These are phyloP conservation scores for Castanea crenata DNA, from an alignment of 306 rosid genomes.

Conservation along the genomic window DNA sequence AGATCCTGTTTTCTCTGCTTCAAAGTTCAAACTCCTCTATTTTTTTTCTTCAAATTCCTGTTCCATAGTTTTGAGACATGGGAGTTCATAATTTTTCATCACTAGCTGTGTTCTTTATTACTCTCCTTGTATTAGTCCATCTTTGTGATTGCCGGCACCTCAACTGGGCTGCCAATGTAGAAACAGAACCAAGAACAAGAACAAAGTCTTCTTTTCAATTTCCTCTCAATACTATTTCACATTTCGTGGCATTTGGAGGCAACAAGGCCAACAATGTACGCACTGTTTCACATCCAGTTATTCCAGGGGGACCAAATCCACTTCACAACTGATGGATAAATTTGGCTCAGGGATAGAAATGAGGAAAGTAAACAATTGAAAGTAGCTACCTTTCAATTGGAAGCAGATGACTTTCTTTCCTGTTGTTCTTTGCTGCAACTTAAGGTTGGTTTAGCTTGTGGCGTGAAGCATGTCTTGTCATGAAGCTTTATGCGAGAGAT, in stretches of 20 bases:
- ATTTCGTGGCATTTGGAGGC: slow-evolving; percentile 22
- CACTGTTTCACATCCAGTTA: slow-evolving; percentile 40
- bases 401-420: no score
- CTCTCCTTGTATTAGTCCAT: slow-evolving; percentile 29
- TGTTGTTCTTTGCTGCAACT: no score
- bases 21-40: background rate
- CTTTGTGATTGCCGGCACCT: slow-evolving; percentile 39
- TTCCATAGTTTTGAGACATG: slow-evolving; percentile 39
- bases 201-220: slow-evolving; percentile 22
- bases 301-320: slow-evolving; percentile 74
- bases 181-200: slow-evolving; percentile 28
- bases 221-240: slow-evolving; percentile 8
- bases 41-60: background rate
- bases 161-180: slow-evolving; percentile 17
- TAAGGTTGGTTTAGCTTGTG: no score
- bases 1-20: no score
- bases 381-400: no score
- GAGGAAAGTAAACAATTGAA: no score
- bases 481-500: no score
- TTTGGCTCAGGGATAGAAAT: background rate
- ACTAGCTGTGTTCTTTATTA: slow-evolving; percentile 17
- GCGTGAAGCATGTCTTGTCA: no score
- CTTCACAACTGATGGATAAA: slow-evolving; percentile 56
- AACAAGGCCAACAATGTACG: slow-evolving; percentile 31
- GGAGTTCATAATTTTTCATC: slow-evolving; percentile 28